Base-by-base conservation (phyloP, 305 asterid species). In the Solanum hybrid region DNA sequence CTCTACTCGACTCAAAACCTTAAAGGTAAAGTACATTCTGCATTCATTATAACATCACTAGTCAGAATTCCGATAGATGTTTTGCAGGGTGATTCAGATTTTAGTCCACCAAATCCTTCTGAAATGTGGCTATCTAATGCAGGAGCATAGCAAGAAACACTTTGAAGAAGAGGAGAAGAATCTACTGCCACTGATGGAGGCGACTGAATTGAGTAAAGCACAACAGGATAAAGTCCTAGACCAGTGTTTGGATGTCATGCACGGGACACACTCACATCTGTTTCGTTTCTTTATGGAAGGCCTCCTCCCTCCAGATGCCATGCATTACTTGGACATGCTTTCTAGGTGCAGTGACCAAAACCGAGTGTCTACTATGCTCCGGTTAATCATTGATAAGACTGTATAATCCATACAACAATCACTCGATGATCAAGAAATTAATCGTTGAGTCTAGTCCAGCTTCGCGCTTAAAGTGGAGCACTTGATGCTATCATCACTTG, bases 271-370 rank as follows among this genome's bases (percentile, higher is more conserved):
- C 91, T 92, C 98, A 0, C 93, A 92, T 91, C 91, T 94, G 90
- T 95, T 95, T 87, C 95, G 94, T 0, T 95, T 95, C 89, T 97
- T 97, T 89, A 94, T 97, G 93, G 99, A 97, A 89, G 99, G 99
- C 26, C 95, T 97, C 32, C 90, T 88, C 86, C 98, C 98, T 34
- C 97, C 94, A 22, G 99, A 97, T 56, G 99, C 97, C 11, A 95
- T 97, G 95, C 97, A 93, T 60, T 96, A 97, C 94, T 94, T 97
- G 90, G 98, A 94, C 87, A 88, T 95, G 94, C 94, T 95, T 90
- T 92, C 94, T 92, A 94, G 91, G 92, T 95, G 94, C 91, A 93
- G 97, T 35, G 96, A 95, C 91, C 94, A 94, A 29, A 92, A 91
- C 26, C 93, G 95, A 36, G 97, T 94, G 8, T 92, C 97, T 6